phyloP scores from a whole-genome alignment of 2,329 filamentous ascomycete genomes.

The Xylariaceae sp. region DNA sequence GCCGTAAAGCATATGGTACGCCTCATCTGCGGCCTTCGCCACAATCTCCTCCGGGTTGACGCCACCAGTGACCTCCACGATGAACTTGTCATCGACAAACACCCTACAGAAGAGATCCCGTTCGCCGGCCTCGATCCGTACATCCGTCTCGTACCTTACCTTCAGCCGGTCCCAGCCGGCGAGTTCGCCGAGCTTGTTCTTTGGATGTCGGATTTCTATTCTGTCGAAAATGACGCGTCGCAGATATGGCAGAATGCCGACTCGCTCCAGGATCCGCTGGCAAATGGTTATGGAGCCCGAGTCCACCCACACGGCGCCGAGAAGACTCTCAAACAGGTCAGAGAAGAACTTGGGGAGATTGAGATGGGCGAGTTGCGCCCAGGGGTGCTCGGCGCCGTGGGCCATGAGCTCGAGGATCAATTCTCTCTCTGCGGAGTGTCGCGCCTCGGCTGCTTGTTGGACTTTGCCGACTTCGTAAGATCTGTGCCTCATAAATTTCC shows the following conservation, averaged over 20 bases:
- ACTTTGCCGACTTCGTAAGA: constrained; percentile 42
- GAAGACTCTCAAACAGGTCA: constrained; percentile 72
- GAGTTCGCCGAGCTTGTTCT: constrained; percentile 60
- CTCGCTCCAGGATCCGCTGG: constrained; percentile 49
- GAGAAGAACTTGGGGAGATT: constrained; percentile 71
- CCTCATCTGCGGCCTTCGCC: constrained; percentile 50
- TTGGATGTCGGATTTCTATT: constrained; percentile 58
- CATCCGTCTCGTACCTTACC: constrained; percentile 48
- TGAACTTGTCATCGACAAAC: constrained; percentile 40
- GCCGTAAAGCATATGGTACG: constrained; percentile 27
- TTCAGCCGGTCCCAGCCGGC: constrained; percentile 39
- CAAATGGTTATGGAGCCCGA: constrained; percentile 59
- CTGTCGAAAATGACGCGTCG: constrained; percentile 52
- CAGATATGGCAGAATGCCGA: constrained; percentile 62
- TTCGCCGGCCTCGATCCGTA: constrained; percentile 20
- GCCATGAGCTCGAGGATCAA: constrained; percentile 47
- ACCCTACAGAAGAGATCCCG: constrained; percentile 40
- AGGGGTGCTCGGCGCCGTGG: constrained; percentile 59
- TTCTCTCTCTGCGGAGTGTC: constrained; percentile 44
- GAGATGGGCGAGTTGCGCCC: constrained; percentile 63
- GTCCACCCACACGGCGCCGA: constrained; percentile 83
- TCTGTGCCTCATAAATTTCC: constrained; percentile 62
- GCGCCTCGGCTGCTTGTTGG: constrained; percentile 39
- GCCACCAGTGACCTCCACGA: constrained; percentile 43
- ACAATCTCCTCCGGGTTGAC: constrained; percentile 47